Evolutionary conservation across 306 rosid genomes (phyloP), one percentile per base, ranked within the genome.

Genomic region (Castanea crenata): DNA sequence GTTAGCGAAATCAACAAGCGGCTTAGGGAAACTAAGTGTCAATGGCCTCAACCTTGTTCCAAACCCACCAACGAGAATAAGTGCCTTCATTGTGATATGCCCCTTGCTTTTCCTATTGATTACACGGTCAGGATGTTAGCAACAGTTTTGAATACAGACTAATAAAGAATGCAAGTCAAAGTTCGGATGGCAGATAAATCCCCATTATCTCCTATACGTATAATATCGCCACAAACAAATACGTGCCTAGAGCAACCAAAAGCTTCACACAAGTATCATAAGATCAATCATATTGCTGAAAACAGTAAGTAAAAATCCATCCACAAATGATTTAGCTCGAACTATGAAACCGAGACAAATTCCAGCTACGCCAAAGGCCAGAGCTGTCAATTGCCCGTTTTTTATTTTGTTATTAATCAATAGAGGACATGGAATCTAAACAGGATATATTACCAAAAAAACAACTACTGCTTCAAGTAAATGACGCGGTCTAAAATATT

Each of bases 1-100:
- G 85, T 96, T 96, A 59, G 97, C 99, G 78, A 96, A 96, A 84
- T 96, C 99, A 86, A 96, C 99, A 82, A 96, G 99, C 68, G 99
- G 99, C 92, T 96, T 96, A 31, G 99, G 99, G 71, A 96, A 31
- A 85, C 98, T 96, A 74, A 96, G 98, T 78, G 99, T 96, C 93
- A 96, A 83, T 81, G 99, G 99, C 94, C 99, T 93, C 94, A 96
- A 71, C 78, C 99, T 93, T 63, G 99, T 96, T 80, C 99, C 99
- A 79, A 96, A 96, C 55, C 99, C 99, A 70, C 99, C 99, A 56
- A 96, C 99, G 6, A 96, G 91, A 91, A 96, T 96, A 68, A 96
- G 83, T 5, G 99, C 99, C 96, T 91, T 96, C 99, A 96, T 96
- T 75, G 82, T 87, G 88, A 76, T 78, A 55, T 55, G 73, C 69